Evolutionary conservation across 768 basidiomycete genomes (phyloP).

Genomic region (Pisolithus sp.): DNA sequence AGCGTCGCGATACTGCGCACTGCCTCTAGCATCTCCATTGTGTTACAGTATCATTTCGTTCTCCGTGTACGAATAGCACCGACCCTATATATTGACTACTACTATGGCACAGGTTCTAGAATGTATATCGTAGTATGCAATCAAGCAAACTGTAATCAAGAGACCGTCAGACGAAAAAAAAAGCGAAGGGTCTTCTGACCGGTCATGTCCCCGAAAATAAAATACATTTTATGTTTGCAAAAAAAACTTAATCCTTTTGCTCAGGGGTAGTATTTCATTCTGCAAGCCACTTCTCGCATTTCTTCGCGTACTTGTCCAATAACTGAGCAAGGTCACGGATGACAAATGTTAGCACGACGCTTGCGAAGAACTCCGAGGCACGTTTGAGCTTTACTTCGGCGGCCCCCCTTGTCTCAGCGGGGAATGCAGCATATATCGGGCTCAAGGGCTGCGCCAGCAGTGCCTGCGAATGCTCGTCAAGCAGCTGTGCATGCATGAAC

Average conservation of each 20-base stretch:
- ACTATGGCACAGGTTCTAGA: constrained; percentile 15
- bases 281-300: constrained; percentile 87
- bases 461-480: constrained; percentile 83
- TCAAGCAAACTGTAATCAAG: constrained; percentile 13
- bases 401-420: constrained; percentile 52
- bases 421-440: constrained; percentile 68
- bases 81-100: constrained; percentile 10
- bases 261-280: constrained; percentile 42
- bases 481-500: constrained; percentile 68
- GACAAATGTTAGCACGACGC: constrained; percentile 83
- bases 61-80: not conserved
- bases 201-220: constrained; percentile 30
- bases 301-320: constrained; percentile 90
- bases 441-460: constrained; percentile 57
- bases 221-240: constrained; percentile 25
- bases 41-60: not conserved
- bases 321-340: constrained; percentile 80
- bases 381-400: constrained; percentile 74
- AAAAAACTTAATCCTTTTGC: constrained; percentile 22
- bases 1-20: no score
- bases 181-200: constrained; percentile 21
- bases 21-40: not conserved
- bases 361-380: constrained; percentile 88
- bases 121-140: constrained; percentile 20
- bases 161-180: constrained; percentile 17